These are phyloP conservation scores for Metschnikowia borealis DNA, from an alignment of 805 yeast genomes.

Conservation along the genomic window DNA sequence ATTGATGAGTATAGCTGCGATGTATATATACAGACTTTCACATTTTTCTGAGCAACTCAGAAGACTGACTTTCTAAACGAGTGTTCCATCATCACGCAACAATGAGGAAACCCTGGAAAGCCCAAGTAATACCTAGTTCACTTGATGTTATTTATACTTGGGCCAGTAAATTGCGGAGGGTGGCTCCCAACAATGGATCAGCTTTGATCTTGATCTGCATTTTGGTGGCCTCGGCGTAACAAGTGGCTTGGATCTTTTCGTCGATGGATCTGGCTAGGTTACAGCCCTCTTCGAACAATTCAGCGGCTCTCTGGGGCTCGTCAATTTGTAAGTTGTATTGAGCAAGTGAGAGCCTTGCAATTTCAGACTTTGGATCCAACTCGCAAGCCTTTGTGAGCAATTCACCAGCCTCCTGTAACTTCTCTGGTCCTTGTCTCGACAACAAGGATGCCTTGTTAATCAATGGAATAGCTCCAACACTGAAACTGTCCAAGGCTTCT, in stretches of 20 bases:
- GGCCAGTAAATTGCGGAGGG: constrained; percentile 5
- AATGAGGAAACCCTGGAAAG: neutral
- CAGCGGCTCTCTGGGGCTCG: constrained; percentile 75
- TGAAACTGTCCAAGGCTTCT: constrained; percentile 58
- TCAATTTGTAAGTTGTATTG: constrained; percentile 84
- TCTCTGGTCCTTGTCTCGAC: constrained; percentile 50
- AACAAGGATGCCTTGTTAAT: constrained; percentile 81
- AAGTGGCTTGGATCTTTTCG: constrained; percentile 86
- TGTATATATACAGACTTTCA: constrained; percentile 2
- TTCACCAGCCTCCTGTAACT: constrained; percentile 52
- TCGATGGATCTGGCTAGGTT: constrained; percentile 76
- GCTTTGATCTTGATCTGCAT: constrained; percentile 75
- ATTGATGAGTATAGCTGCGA: neutral
- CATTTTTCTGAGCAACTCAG: neutral
- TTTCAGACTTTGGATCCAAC: constrained; percentile 83
- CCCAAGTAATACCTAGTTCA: neutral
- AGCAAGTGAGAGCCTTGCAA: constrained; percentile 87
- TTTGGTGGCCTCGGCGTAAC: constrained; percentile 89
- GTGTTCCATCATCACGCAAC: neutral
- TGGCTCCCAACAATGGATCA: constrained; percentile 56
- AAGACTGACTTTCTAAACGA: neutral
- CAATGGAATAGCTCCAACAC: constrained; percentile 85
- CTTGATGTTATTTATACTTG: neutral
- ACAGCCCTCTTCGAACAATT: constrained; percentile 77
- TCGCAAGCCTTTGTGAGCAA: constrained; percentile 72